Evolutionary conservation across 192 early-diverging fungal genomes (phyloP), one percentile per base, ranked within the genome.

Genomic region (Coemansia sp.): DNA sequence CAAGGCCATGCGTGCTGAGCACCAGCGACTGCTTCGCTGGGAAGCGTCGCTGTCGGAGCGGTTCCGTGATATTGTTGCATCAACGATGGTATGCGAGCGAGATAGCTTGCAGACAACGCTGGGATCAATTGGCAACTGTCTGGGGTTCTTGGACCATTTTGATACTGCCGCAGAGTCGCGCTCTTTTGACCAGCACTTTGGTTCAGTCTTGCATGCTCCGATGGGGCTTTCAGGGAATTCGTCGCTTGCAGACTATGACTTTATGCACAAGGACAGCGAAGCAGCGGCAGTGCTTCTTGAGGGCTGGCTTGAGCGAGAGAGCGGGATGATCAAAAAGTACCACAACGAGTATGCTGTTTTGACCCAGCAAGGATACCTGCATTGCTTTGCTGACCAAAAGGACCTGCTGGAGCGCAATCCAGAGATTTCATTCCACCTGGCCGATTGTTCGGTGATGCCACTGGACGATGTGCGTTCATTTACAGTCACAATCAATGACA

Each of bases 201-300:
- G 70, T 21, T 35, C 70, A 0, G 57, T 53, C 7, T 48, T 73
- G 45, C 46, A 55, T 14, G 20, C 47, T 12, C 70, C 70, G 7
- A 53, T 73, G 64, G 70, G 70, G 2, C 56, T 73, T 3, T 56
- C 40, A 3, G 70, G 70, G 15, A 23, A 37, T 23, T 66, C 70
- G 9, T 45, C 53, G 33, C 55, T 67, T 41, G 56, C 51, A 1
- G 56, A 67, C 60, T 73, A 67, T 53, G 64, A 73, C 30, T 73
- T 66, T 39, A 73, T 73, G 70, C 56, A 73, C 52, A 57, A 60
- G 45, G 57, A 73, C 57, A 63, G 64, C 60, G 47, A 62, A 37
- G 45, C 55, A 3, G 55, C 70, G 2, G 41, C 47, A 0, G 70
- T 73, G 46, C 56, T 73, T 9, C 56, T 73, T 13, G 70, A 73